phyloP scores from a whole-genome alignment of 2,329 filamentous ascomycete genomes.

The Hypoxylon sp. region DNA sequence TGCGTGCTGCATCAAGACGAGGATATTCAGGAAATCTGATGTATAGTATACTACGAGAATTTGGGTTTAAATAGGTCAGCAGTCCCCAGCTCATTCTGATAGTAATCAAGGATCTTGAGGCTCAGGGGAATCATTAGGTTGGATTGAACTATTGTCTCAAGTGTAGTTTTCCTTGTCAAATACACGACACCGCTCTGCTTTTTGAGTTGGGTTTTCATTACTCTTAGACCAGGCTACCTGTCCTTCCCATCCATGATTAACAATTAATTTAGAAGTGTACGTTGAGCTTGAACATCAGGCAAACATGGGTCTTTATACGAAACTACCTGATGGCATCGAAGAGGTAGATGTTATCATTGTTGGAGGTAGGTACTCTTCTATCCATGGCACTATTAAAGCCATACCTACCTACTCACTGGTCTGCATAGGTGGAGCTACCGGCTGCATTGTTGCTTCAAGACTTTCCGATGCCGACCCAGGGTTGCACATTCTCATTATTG shows the following conservation, averaged over 20 bases:
- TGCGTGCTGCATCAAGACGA: too few relatives aligned
- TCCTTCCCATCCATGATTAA: neutral
- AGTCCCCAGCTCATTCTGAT: too few relatives aligned
- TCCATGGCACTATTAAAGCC: neutral
- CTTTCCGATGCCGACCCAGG: conserved; percentile 34
- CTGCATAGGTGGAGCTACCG: conserved; percentile 22
- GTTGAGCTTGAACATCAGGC: neutral
- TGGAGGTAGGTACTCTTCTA: conserved; percentile 24
- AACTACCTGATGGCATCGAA: conserved; percentile 19
- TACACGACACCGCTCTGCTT: too few relatives aligned
- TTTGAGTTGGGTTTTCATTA: neutral
- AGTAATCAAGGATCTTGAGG: too few relatives aligned
- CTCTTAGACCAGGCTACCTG: neutral
- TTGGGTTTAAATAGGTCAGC: too few relatives aligned
- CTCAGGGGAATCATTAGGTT: too few relatives aligned
- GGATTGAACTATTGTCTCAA: too few relatives aligned
- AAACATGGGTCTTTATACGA: conserved; percentile 28
- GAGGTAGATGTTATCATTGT: conserved; percentile 36
- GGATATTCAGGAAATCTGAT: too few relatives aligned
- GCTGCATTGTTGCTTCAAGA: conserved; percentile 35
- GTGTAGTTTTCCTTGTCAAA: too few relatives aligned
- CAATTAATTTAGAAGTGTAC: too few relatives aligned
- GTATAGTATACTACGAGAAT: too few relatives aligned
- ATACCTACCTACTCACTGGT: neutral
- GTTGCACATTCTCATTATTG: conserved; percentile 32